A percentile compares a stretch with the other conserved stretches of the same genome.
These are phyloP conservation scores for Coniochaeta pulveracea DNA, from an alignment of 2,329 filamentous ascomycete genomes.

Conservation along the genomic window DNA sequence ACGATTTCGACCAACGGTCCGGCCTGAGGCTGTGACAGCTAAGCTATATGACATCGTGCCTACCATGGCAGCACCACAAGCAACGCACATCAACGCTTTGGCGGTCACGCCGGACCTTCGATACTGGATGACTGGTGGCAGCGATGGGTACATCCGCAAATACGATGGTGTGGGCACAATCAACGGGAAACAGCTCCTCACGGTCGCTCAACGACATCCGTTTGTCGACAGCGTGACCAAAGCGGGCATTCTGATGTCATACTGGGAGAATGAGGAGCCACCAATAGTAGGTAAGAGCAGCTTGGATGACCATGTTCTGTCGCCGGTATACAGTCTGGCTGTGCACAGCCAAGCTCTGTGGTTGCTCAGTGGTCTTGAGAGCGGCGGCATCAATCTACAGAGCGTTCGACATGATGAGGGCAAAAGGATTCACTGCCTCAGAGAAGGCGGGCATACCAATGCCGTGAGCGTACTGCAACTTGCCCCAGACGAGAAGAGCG, in stretches of 20 bases:
- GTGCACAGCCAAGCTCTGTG: slow-evolving; percentile 84
- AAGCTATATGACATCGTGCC: slow-evolving; percentile 87
- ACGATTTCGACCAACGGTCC: slow-evolving; percentile 48
- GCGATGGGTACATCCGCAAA: slow-evolving; percentile 92
- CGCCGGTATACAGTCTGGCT: slow-evolving; percentile 88
- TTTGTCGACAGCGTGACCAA: slow-evolving; percentile 98
- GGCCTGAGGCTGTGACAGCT: slow-evolving; percentile 69
- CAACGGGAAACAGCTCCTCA: slow-evolving; percentile 86
- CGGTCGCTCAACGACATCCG: slow-evolving; percentile 88
- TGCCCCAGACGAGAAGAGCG: slow-evolving; percentile 72
- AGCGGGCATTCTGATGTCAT: slow-evolving; percentile 85
- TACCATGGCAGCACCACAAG: slow-evolving; percentile 91
- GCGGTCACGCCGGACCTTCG: slow-evolving; percentile 87
- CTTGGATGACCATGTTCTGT: slow-evolving; percentile 54
- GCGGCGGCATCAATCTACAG: slow-evolving; percentile 85
- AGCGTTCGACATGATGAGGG: slow-evolving; percentile 91
- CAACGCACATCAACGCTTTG: slow-evolving; percentile 89
- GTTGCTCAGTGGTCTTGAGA: slow-evolving; percentile 83
- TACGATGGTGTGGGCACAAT: slow-evolving; percentile 93
- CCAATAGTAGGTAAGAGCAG: slow-evolving; percentile 24
- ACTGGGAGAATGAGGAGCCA: slow-evolving; percentile 96
- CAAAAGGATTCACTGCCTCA: slow-evolving; percentile 71
- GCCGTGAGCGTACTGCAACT: slow-evolving; percentile 82
- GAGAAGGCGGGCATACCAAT: slow-evolving; percentile 61
- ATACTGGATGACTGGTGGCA: slow-evolving; percentile 89